These are phyloP conservation scores for Buddleja alternifolia DNA, from an alignment of 257 asterid species.

Conservation along the genomic window DNA sequence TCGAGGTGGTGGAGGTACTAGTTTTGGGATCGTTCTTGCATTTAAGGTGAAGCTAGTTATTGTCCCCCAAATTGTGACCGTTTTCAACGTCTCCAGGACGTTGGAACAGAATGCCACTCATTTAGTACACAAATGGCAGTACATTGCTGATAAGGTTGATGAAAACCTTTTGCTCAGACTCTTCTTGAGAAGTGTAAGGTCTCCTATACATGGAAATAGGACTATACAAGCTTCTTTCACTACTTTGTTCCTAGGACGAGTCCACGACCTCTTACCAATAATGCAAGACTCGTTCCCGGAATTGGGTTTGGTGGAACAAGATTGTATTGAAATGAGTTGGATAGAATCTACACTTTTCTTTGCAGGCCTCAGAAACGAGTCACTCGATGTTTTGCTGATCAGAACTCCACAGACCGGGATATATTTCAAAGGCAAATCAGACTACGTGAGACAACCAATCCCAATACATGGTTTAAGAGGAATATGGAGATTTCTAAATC, in stretches of 20 bases:
- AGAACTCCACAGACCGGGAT: background rate
- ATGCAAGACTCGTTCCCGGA: conserved; percentile 43
- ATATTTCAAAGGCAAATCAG: conserved; percentile 45
- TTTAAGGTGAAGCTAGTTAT: conserved; percentile 25
- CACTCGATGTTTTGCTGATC: conserved; percentile 16
- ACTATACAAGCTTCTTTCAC: conserved; percentile 36
- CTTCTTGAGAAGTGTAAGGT: conserved; percentile 1
- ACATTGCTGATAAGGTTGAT: conserved; percentile 29
- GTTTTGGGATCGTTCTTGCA: conserved; percentile 37
- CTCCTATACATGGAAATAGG: conserved; percentile 19
- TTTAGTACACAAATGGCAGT: conserved; percentile 36
- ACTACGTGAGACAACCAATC: conserved; percentile 40
- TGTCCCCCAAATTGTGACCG: conserved; percentile 36
- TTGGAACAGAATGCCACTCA: conserved; percentile 23
- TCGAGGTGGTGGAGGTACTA: conserved; percentile 39
- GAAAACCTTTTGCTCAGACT: conserved; percentile 31
- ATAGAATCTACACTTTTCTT: conserved; percentile 38
- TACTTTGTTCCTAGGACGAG: conserved; percentile 41
- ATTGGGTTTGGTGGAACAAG: conserved; percentile 37
- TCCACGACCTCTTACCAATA: conserved; percentile 24
- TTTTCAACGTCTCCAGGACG: conserved; percentile 34
- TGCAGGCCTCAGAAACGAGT: background rate
- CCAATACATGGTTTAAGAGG: conserved; percentile 34
- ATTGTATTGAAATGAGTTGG: conserved; percentile 50
- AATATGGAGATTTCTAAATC: conserved; percentile 38